Conservation (phyloP, 2,329 filamentous ascomycete species). For the Alternaria consortialis region DNA sequence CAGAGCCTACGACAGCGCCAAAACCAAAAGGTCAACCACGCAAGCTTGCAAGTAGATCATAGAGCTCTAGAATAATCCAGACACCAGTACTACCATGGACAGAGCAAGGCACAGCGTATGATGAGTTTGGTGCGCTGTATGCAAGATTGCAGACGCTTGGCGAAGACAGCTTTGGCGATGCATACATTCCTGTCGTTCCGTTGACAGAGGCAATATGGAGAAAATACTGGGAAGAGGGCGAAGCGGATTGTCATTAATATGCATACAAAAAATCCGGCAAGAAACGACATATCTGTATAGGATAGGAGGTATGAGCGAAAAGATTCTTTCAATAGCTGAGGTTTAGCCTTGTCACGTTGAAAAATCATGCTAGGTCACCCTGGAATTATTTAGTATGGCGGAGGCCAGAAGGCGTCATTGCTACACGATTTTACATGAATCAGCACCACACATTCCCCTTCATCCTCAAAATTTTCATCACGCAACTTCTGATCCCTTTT, state of each 20-base stretch:
- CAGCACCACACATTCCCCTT: background rate
- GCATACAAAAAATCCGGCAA: too few species aligned
- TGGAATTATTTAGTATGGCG: background rate
- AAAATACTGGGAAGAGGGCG: too few species aligned
- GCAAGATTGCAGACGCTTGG: too few species aligned
- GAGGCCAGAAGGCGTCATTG: background rate
- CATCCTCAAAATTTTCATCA: background rate
- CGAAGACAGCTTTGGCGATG: too few species aligned
- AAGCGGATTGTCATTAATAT: background rate
- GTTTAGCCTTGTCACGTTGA: background rate
- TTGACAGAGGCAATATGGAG: too few species aligned
- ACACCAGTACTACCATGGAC: background rate
- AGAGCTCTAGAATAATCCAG: background rate
- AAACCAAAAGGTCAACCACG: constrained; percentile 19
- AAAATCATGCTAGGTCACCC: background rate
- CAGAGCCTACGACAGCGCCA: background rate
- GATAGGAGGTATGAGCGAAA: too few species aligned
- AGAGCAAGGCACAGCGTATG: too few species aligned
- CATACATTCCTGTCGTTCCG: too few species aligned
- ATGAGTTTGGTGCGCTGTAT: too few species aligned
- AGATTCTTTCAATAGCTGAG: background rate
- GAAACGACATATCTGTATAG: too few species aligned
- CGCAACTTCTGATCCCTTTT: background rate
- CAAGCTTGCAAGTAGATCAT: constrained; percentile 17
- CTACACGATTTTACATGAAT: constrained; percentile 5